A percentile compares a stretch with the other conserved stretches of the same genome.
Conservation (phyloP, 495 filamentous ascomycete species). For the Tricharina praecox region DNA sequence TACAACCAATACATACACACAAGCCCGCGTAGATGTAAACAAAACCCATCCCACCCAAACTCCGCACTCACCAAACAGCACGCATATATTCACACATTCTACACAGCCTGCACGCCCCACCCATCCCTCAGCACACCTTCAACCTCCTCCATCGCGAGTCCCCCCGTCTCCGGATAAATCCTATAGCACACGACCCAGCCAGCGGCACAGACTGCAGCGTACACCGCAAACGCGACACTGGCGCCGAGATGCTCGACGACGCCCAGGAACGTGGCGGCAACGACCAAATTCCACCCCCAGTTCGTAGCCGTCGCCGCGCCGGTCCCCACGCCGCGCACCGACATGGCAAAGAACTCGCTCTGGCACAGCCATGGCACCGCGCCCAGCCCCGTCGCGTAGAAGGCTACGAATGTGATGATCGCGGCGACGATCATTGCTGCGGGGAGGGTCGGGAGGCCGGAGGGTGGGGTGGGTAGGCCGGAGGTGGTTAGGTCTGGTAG, state of each 20-base stretch:
- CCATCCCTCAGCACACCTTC: conserved; percentile 53
- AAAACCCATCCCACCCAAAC: too few relatives aligned
- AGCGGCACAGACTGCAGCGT: conserved; percentile 48
- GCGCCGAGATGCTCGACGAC: conserved; percentile 67
- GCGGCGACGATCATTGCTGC: conserved; percentile 46
- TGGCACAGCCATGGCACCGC: conserved; percentile 82
- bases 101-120: too few relatives aligned
- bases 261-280: conserved; percentile 71
- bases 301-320: conserved; percentile 74
- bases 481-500: conserved; percentile 31
- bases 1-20: too few relatives aligned
- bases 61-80: too few relatives aligned
- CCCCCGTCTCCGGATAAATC: conserved; percentile 75
- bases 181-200: conserved; percentile 51
- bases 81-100: too few relatives aligned
- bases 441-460: conserved; percentile 19
- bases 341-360: conserved; percentile 72
- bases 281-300: conserved; percentile 75
- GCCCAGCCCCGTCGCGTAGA: conserved; percentile 75
- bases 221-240: conserved; percentile 60
- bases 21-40: too few relatives aligned
- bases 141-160: conserved; percentile 66
- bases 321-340: conserved; percentile 65
- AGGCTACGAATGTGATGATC: conserved; percentile 67
- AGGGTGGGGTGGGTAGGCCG: conserved; percentile 1